Base-by-base conservation (phyloP, 2,329 filamentous ascomycete species). In the Blastomyces silverae region DNA sequence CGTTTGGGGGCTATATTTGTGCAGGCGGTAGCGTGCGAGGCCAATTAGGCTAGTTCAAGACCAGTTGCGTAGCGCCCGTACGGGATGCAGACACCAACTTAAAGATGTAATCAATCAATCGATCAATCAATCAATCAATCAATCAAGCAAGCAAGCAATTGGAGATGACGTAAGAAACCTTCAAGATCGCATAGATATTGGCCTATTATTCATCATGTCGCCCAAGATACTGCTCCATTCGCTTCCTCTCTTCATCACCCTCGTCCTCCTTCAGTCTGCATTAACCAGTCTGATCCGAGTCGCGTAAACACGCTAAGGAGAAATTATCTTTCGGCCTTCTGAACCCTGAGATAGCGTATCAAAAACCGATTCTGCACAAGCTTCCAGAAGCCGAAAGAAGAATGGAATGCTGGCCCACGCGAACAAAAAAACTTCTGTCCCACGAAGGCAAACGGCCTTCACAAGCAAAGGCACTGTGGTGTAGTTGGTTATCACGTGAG, bases 401-500 rank as follows among this genome's bases (percentile, higher is more conserved):
- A 20, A 2, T 46, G 3, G 20, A 20, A 2, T 46, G 3, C 44
- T 46, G 6, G 44, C 34, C 20, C 31, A 22, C 34, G 3, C n/a
- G 34, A n/a, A 3, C 25, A 11, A 44, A 59, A 28, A 46, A 48
- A 50, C 25, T n/a, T 28, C n/a, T 46, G 31, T 44, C 42, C 17
- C 13, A 44, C 11, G 3, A 20, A 20, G 42, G 15, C 2, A 37
- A 31, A 25, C 0, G 20, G n/a, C 57, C 22, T 10, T n/a, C 22
- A 60, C 42, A 17, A 60, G 57, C 39, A 34, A 28, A 13, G 57
- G 57, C 39, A 31, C 39, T 39, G 39, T 60, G 39, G 57, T 60
- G 42, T 60, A 60, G 39, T 60, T 60, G 39, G 58, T 61, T 50
- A 61, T 61, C 42, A 48, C 58, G 20, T 61, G 42, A 61, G 39